A percentile compares a stretch with the other conserved stretches of the same genome.
Evolutionary conservation across 2,329 filamentous ascomycete genomes (phyloP).

Genomic region (Colletotrichum gloeosporioides): DNA sequence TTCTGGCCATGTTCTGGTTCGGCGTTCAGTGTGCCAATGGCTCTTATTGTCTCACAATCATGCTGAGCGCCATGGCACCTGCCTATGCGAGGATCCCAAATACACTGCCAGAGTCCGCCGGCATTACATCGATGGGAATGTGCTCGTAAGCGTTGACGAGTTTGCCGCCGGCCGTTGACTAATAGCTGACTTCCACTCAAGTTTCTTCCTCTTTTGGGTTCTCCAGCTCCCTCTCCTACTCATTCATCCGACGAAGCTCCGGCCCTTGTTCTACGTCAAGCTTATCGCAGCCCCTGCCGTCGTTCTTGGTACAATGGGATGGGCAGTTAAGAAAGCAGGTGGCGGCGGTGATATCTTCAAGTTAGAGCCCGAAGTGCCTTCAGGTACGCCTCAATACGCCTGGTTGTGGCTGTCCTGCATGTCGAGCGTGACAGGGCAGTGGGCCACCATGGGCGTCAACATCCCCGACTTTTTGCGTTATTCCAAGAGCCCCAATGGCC

Average conservation of each 20-base stretch:
- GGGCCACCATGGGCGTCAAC: conserved; percentile 41
- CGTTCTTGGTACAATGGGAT: conserved; percentile 24
- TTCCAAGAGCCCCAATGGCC: conserved; percentile 27
- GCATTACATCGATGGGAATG: conserved; percentile 47
- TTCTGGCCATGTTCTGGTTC: conserved; percentile 62
- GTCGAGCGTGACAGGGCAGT: conserved; percentile 16
- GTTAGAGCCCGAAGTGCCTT: conserved; percentile 2
- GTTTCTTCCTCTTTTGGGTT: conserved; percentile 63
- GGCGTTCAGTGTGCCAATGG: conserved; percentile 56
- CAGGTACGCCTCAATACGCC: conserved; percentile 11
- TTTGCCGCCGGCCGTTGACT: not conserved
- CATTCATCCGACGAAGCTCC: conserved; percentile 59
- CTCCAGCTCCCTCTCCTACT: conserved; percentile 58
- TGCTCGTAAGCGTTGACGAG: conserved; percentile 1
- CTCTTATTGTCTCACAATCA: conserved; percentile 29
- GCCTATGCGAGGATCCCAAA: conserved; percentile 59
- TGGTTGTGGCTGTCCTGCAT: conserved; percentile 22
- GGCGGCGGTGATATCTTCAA: conserved; percentile 25
- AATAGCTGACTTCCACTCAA: conserved; percentile 29
- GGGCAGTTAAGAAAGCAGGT: conserved; percentile 17
- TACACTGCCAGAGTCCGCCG: conserved; percentile 51
- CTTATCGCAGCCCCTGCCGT: conserved; percentile 31
- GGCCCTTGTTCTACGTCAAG: conserved; percentile 59
- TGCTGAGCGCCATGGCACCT: conserved; percentile 57
- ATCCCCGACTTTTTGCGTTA: conserved; percentile 52